Base-by-base conservation (phyloP, 306 rosid species). In the Alnus rubra region DNA sequence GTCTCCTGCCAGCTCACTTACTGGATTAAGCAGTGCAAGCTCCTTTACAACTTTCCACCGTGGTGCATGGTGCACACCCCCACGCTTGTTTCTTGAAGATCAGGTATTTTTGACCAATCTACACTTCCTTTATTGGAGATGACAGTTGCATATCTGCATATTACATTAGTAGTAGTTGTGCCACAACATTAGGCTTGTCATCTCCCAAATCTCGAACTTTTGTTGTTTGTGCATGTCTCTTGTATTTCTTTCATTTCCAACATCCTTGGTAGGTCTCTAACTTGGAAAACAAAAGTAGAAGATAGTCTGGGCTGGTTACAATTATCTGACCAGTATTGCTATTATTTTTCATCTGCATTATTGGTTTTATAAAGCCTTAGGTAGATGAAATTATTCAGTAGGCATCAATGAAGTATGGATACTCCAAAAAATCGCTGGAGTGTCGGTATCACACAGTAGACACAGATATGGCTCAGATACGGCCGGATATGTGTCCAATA, bases 61-160 rank as follows among this genome's bases (percentile, higher is more conserved):
- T 0, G 97, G 95, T 35, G 96, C 95, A 8, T 95, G 99, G 99
- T 95, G 99, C 85, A 95, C 99, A 4, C 99, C 99, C 0, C 99
- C 99, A 0, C 98, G 97, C 13, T 62, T 95, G 50, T 95, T 95
- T 77, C 91, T 95, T 31, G 99, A 95, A 78, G 98, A 95, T 89
- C 98, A 95, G 97, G 99, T 95, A 82, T 50, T 31, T 74, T 80
- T 74, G 60, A 69, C 81, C n/a, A 3, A 59, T 47, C 42, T 64
- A 39, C 23, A 65, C 55, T 63, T 72, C 44, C 77, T 76, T 42
- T 19, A 48, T 76, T 47, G 39, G 58, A 71, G 6, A 65, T 67
- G 0, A 11, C 4, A 39, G 31, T 35, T 15, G 70, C 10, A 4
- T 18, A 18, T 67, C 23, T 15, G 12, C 70, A 23, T 33, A 15